Evolutionary conservation across 2,329 filamentous ascomycete genomes (phyloP).

Genomic region (Pseudocercospora fijiensis): DNA sequence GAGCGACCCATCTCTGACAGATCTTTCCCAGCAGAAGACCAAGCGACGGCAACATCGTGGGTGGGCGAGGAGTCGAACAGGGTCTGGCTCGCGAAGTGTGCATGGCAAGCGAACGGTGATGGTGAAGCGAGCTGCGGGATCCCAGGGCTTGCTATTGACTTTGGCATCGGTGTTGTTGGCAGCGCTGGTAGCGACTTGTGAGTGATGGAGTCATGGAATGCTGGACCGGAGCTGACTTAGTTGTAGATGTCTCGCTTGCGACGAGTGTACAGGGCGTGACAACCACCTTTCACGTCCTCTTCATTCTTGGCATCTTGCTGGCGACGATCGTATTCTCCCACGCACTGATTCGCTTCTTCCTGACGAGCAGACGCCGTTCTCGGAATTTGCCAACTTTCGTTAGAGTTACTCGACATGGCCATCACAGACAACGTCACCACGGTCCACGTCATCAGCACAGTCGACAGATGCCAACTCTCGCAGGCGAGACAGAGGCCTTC

Average conservation of each 20-base stretch:
- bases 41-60: slow-evolving; percentile 26
- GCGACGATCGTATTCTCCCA: slow-evolving; percentile 79
- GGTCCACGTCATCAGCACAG: slow-evolving; percentile 44
- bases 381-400: slow-evolving; percentile 20
- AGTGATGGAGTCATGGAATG: slow-evolving; percentile 11
- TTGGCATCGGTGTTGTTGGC: slow-evolving; percentile 31
- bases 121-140: slow-evolving; percentile 16
- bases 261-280: slow-evolving; percentile 63
- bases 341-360: slow-evolving; percentile 69
- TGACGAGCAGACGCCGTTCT: slow-evolving; percentile 41
- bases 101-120: slow-evolving; percentile 13
- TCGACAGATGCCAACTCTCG: slow-evolving; percentile 22
- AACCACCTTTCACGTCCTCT: slow-evolving; percentile 73
- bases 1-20: slow-evolving; percentile 30
- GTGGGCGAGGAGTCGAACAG: slow-evolving; percentile 15
- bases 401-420: slow-evolving; percentile 20
- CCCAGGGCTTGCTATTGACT: slow-evolving; percentile 26
- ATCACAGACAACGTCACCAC: slow-evolving; percentile 26
- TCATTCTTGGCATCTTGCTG: slow-evolving; percentile 74
- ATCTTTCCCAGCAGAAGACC: slow-evolving; percentile 32
- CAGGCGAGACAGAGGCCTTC: slow-evolving; percentile 48
- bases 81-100: slow-evolving; percentile 10
- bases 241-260: slow-evolving; percentile 68
- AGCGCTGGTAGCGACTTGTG: slow-evolving; percentile 38
- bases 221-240: not conserved